Base-by-base conservation (phyloP, 192 early-diverging fungal species). In the Mortierella alpina region DNA sequence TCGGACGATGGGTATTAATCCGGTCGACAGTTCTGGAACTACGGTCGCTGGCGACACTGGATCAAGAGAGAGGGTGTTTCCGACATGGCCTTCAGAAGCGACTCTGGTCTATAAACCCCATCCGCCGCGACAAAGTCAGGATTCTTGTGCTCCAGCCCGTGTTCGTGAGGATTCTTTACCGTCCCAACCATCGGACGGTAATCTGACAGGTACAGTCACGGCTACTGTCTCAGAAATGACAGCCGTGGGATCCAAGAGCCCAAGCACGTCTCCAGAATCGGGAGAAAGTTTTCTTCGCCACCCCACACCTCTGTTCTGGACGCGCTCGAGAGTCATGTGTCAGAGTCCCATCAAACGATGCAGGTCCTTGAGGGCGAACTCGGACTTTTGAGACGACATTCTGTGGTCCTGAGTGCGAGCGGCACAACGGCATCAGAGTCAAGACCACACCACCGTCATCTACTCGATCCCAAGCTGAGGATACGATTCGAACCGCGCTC, bases 321-420 rank as follows among this genome's bases (percentile, higher is more conserved):
- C 44, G 72, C 68, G 14, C 71, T 84, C 0, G 83, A 86, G 54
- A 70, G 63, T 13, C 53, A 61, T 44, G 44, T 74, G 12, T 46
- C 63, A 51, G 69, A 70, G 20, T 79, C 81, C 22, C 48, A 73
- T 7, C 68, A 77, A 61, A 71, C 72, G 22, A 65, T 84, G 17
- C 59, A 55, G 15, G 54, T 70, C 20, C 54, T 84, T 7, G 83
- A 84, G 48, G 53, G 53, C 14, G 82, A 83, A 17, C 41, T 83
- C 15, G 66, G 70, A 2, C 65, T 75, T 10, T 13, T 75, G 52
- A 48, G 74, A 17, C 63, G 74, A 10, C 69, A 75, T 41, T 72
- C 74, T 14, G 61, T 53, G n/a, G 67, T 56, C 40, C 10, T 80
- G 60, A 80, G 66, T 23, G 64, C 60, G 40, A 80, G 77, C 53